These are phyloP conservation scores for Venturia carpophila DNA, from an alignment of 2,329 filamentous ascomycete genomes.

Conservation along the genomic window DNA sequence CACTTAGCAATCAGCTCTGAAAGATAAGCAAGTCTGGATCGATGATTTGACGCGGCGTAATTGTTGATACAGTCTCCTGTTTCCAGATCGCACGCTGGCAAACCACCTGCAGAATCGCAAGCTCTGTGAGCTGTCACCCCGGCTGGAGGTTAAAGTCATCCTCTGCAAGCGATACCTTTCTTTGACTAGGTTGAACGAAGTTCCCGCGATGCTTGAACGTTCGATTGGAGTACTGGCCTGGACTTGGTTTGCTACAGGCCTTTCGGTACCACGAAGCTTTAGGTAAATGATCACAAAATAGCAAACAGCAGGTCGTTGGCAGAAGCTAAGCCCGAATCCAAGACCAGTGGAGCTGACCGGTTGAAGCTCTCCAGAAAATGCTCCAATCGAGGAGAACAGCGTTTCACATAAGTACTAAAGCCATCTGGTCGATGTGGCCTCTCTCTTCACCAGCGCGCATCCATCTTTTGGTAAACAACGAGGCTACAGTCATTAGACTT, in stretches of 20 bases:
- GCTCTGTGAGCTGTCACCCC: neutral
- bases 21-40: neutral
- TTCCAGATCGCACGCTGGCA: neutral
- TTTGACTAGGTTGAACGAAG: neutral
- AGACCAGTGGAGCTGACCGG: neutral
- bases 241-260: neutral
- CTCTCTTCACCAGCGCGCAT: neutral
- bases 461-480: neutral
- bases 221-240: neutral
- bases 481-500: neutral
- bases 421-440: neutral
- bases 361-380: neutral
- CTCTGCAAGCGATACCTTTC: neutral
- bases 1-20: neutral
- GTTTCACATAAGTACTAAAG: neutral
- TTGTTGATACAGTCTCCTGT: neutral
- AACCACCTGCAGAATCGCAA: neutral
- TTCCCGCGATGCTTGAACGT: neutral
- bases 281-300: neutral
- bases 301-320: slow-evolving; percentile 6
- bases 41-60: neutral
- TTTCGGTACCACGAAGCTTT: neutral
- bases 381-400: no score
- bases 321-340: neutral
- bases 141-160: neutral